Evolutionary conservation across 768 basidiomycete species (phyloP).

Genomic region (Lentinula boryana): DNA sequence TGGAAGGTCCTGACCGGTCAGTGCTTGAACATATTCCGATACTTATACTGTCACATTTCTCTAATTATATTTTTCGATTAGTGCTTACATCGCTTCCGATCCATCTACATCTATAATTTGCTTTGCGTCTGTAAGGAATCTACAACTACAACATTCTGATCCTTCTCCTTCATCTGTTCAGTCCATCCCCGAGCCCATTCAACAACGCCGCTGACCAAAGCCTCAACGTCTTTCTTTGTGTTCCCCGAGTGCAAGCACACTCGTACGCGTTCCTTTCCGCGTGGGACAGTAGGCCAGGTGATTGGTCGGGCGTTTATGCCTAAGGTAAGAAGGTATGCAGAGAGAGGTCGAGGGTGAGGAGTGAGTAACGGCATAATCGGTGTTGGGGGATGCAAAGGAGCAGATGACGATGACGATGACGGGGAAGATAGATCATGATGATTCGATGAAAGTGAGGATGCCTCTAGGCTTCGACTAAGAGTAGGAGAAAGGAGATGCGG

Average conservation of each 20-base stretch:
- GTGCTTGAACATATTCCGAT: too few relatives aligned
- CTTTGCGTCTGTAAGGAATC: not conserved
- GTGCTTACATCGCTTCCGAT: not conserved
- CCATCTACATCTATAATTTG: not conserved
- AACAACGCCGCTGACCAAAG: constrained; percentile 4
- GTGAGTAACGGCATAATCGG: constrained; percentile 89
- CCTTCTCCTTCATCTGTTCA: not conserved
- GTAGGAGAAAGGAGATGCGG: constrained; percentile 20
- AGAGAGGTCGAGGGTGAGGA: constrained; percentile 66
- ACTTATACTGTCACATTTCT: too few relatives aligned
- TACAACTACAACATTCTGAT: not conserved
- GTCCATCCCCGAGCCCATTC: not conserved
- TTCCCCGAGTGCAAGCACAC: constrained; percentile 87
- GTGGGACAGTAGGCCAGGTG: constrained; percentile 85
- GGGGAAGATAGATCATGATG: constrained; percentile 20
- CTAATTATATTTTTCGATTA: not conserved
- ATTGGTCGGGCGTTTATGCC: constrained; percentile 72
- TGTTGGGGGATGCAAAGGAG: constrained; percentile 33
- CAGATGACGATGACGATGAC: constrained; percentile 22
- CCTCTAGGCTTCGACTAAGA: constrained; percentile 10
- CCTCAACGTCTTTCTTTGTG: constrained; percentile 22
- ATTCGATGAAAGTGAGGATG: constrained; percentile 9
- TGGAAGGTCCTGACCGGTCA: too few relatives aligned
- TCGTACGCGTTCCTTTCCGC: constrained; percentile 76
- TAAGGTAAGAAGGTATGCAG: constrained; percentile 49